These are phyloP conservation scores for Lichtheimia ornata DNA, from an alignment of 371 early-diverging fungal species.

Conservation along the genomic window DNA sequence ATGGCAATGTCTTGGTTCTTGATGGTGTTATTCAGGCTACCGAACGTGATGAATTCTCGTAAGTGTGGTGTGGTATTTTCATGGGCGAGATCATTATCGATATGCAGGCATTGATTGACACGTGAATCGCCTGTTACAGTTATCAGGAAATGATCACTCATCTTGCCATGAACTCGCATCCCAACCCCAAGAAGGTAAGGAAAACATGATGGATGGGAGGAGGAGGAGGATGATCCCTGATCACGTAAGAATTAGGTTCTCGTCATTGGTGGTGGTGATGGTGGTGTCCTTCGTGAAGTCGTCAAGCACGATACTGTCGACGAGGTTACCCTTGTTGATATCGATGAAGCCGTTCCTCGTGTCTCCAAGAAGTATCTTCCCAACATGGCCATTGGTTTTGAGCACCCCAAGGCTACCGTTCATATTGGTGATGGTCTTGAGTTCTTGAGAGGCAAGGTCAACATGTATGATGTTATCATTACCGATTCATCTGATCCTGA, in stretches of 20 bases:
- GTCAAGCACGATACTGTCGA: conserved; percentile 94
- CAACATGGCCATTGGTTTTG: conserved; percentile 90
- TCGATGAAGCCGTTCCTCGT: conserved; percentile 93
- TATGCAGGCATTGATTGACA: conserved; percentile 1
- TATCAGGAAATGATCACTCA: conserved; percentile 99
- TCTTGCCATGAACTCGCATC: conserved; percentile 92
- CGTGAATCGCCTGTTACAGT: conserved; percentile 34
- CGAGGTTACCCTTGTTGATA: conserved; percentile 91
- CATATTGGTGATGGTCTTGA: conserved; percentile 95
- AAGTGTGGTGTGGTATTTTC: conserved; percentile 36
- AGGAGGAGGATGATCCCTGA: background rate
- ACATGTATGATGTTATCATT: conserved; percentile 94
- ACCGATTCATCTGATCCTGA: conserved; percentile 98
- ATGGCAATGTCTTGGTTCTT: conserved; percentile 95
- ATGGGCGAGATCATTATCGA: background rate
- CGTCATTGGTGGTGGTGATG: conserved; percentile 98
- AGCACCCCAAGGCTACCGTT: conserved; percentile 91
- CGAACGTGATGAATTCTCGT: conserved; percentile 97
- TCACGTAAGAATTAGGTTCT: conserved; percentile 64
- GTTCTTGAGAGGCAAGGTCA: conserved; percentile 84
- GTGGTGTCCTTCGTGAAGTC: conserved; percentile 96
- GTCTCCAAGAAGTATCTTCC: conserved; percentile 92
- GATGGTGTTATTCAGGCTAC: conserved; percentile 97
- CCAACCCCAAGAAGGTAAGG: conserved; percentile 88
- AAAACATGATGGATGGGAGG: background rate